Evolutionary conservation across 139 green algal genomes (phyloP), one percentile per base, ranked within the genome.

Genomic region (Micromonas commoda): DNA sequence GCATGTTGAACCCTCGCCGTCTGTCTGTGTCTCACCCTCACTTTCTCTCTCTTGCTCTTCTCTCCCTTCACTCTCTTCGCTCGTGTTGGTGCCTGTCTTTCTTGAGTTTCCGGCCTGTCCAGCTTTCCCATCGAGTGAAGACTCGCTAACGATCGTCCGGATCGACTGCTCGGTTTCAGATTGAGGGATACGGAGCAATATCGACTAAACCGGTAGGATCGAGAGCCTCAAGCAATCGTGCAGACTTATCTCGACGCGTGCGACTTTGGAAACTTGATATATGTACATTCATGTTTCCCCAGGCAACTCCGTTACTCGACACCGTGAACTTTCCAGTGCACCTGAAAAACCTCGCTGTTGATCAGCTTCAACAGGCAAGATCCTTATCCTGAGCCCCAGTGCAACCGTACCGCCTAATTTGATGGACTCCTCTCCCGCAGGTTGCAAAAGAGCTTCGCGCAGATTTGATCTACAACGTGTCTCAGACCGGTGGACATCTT

Each of bases 381-480:
- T 23, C 16, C 9, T 23, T 57, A 23, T 57, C 9, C 45, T 57
- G 45, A 23, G 9, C 16, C 9, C 16, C 9, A 57, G 9, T 57
- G 9, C 16, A 57, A 57, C 45, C 9, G 9, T 57, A 16, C 45
- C 45, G 9, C 16, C 16, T 16, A 57, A 57, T 9, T 23, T 57
- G 16, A 57, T 23, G 9, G 45, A 16, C 16, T 57, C 45, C 45
- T 57, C 89, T 99, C 13, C 82, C 89, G 74, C 91, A 97, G 88
- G 90, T 99, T 24, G 93, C 91, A 85, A 93, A 96, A 76, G 96
- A 99, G 86, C 80, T 99, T 65, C 89, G 96, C 21, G 78, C 86
- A 39, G 96, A 99, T 74, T 88, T 97, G 26, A 95, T 99, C 37
- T 90, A 97, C 89, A 96, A 86, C 26, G 91, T 96, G 16, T 94